A percentile compares a stretch with the other conserved stretches of the same genome.
These are phyloP conservation scores for Apiosordaria backusii DNA, from an alignment of 495 filamentous ascomycete species.

Conservation along the genomic window DNA sequence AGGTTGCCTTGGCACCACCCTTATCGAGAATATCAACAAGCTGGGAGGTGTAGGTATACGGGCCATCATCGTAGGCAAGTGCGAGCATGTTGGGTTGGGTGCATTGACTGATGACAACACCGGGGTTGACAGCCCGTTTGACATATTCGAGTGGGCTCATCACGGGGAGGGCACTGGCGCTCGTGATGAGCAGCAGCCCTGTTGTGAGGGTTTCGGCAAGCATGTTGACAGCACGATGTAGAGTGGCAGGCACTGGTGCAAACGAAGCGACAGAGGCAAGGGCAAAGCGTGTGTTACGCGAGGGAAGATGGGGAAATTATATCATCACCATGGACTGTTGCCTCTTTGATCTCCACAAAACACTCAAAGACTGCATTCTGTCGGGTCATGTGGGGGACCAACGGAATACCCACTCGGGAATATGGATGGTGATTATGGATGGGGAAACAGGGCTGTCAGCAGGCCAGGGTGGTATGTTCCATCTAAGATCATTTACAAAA, in stretches of 20 bases:
- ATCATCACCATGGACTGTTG: not conserved
- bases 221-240: conserved; percentile 23
- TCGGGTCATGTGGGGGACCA: not conserved
- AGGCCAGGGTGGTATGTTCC: not conserved
- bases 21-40: conserved; percentile 63
- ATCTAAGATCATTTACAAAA: not conserved
- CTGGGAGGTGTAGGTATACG: conserved; percentile 61
- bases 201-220: conserved; percentile 27
- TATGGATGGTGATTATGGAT: not conserved
- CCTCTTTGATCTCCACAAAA: not conserved
- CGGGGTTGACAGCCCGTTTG: conserved; percentile 37
- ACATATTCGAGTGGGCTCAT: conserved; percentile 35
- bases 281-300: not conserved
- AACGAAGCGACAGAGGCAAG: not conserved
- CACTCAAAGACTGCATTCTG: not conserved
- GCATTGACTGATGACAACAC: conserved; percentile 43
- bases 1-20: conserved; percentile 58
- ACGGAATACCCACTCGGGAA: not conserved
- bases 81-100: conserved; percentile 40
- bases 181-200: conserved; percentile 30
- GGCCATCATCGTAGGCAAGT: conserved; percentile 71
- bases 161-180: conserved; percentile 30
- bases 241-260: not conserved
- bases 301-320: not conserved
- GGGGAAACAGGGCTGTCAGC: not conserved